Percentiles rank a stretch among this genome's conserved stretches.
Evolutionary conservation across 768 basidiomycete species (phyloP).

Genomic region (Hemileccinum rubropunctum): DNA sequence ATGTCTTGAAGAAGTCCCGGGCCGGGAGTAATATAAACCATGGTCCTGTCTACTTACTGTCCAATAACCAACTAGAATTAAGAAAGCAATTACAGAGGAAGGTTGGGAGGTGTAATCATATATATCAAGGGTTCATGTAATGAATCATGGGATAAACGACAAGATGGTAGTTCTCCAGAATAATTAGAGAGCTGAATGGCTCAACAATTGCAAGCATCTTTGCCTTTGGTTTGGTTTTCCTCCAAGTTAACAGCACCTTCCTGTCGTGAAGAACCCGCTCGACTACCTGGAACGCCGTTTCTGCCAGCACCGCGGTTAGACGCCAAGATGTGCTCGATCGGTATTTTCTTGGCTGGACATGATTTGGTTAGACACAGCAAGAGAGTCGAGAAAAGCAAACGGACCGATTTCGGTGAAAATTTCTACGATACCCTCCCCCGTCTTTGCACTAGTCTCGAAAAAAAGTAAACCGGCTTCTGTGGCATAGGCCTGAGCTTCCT

Average conservation of each 20-base stretch:
- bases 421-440: constrained; percentile 91
- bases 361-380: neutral
- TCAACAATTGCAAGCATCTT: constrained; percentile 83
- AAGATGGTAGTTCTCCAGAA: constrained; percentile 17
- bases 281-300: constrained; percentile 52
- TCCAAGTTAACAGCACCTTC: constrained; percentile 66
- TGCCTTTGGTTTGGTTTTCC: constrained; percentile 61
- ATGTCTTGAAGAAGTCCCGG: too few relatives aligned
- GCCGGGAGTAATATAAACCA: neutral
- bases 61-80: constrained; percentile 22
- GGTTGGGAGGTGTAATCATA: constrained; percentile 18
- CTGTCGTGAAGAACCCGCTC: constrained; percentile 49
- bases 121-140: constrained; percentile 22
- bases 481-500: constrained; percentile 96
- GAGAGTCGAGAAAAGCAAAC: constrained; percentile 18
- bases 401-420: constrained; percentile 97
- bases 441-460: constrained; percentile 98
- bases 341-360: constrained; percentile 70
- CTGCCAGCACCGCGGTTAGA: constrained; percentile 70
- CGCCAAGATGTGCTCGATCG: constrained; percentile 92
- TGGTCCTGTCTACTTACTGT: constrained; percentile 7
- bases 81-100: constrained; percentile 28
- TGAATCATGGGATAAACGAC: constrained; percentile 17
- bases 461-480: constrained; percentile 92
- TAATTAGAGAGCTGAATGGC: constrained; percentile 20